A percentile compares a stretch with the other conserved stretches of the same genome.
Evolutionary conservation across 306 rosid genomes (phyloP).

Genomic region (Cucumis sativus): Cucumber_9930_V3 NC_026661.2:15592501-15593000

Average conservation of each 20-base stretch:
- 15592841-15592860: neutral
- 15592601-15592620: neutral
- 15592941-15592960: neutral
- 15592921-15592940: neutral
- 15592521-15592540: neutral
- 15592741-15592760: neutral
- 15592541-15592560: neutral
- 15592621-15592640: neutral
- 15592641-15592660: neutral
- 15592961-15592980: no score
- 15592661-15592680: neutral
- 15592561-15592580: neutral
- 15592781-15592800: no score
- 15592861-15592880: neutral
- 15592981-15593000: no score
- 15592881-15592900: neutral
- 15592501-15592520: neutral
- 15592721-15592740: neutral
- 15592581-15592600: neutral
- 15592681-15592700: neutral
- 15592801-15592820: neutral
- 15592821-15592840: neutral
- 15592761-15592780: neutral
- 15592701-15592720: no score
- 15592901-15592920: neutral